Percentiles rank a stretch among this genome's conserved stretches.
phyloP scores from a whole-genome alignment of 805 yeast genomes.

The Teunomyces tritomae region DNA sequence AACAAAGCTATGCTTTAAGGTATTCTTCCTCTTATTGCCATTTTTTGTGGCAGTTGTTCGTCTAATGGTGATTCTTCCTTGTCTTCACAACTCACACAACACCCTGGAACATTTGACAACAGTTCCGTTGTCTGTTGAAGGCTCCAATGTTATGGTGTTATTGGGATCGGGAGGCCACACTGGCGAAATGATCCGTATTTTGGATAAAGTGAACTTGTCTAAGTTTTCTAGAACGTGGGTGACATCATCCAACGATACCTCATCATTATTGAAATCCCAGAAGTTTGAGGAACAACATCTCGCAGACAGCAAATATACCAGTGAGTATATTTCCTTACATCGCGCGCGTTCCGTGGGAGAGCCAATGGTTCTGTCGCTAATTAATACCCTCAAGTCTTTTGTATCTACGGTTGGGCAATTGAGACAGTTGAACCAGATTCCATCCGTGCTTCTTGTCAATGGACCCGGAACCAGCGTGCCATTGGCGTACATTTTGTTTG shows the following conservation, averaged over 20 bases:
- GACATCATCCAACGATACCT: conserved; percentile 49
- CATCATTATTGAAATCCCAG: conserved; percentile 44
- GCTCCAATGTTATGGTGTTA: conserved; percentile 49
- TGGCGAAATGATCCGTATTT: conserved; percentile 85
- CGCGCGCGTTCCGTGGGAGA: conserved; percentile 67
- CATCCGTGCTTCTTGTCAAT: conserved; percentile 54
- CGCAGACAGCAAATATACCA: conserved; percentile 8
- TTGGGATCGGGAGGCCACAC: conserved; percentile 97
- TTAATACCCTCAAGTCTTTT: conserved; percentile 43
- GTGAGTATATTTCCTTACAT: conserved; percentile 35
- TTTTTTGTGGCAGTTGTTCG: conserved; percentile 19
- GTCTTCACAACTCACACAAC: conserved; percentile 1
- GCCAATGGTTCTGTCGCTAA: conserved; percentile 42
- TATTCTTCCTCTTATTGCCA: conserved; percentile 18
- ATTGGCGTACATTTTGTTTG: conserved; percentile 55
- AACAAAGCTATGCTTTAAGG: conserved; percentile 13
- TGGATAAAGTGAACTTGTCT: conserved; percentile 37
- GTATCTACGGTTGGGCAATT: conserved; percentile 25
- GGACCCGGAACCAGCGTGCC: conserved; percentile 87
- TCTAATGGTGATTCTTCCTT: conserved; percentile 23
- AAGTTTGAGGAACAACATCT: conserved; percentile 29
- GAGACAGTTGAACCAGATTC: conserved; percentile 22
- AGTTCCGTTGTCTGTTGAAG: conserved; percentile 5
- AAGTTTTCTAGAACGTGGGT: conserved; percentile 36
- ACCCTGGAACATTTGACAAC: neutral